Conservation (phyloP, 2,329 filamentous ascomycete genomes). For the Aureobasidium subglaciale region DNA sequence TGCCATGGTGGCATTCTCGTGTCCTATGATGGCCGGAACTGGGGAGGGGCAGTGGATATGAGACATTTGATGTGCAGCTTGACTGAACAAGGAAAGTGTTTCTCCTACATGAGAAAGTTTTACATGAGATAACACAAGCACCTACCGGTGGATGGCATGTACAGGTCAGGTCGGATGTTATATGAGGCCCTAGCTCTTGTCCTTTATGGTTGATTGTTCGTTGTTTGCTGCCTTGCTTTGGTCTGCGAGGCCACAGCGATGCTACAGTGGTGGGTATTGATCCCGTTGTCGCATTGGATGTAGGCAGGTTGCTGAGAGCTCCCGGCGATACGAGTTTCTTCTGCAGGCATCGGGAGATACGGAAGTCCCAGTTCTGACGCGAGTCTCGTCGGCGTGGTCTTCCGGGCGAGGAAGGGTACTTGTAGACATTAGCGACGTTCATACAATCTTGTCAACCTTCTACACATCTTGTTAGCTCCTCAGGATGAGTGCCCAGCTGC, state of each 20-base stretch:
- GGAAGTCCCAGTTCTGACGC: neutral
- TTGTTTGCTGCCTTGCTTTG: neutral
- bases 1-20: no score
- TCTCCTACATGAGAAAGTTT: neutral
- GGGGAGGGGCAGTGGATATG: no score
- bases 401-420: neutral
- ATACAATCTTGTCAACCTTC: neutral
- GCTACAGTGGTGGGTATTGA: no score
- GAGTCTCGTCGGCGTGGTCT: neutral
- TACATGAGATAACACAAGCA: neutral
- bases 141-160: neutral
- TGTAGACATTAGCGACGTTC: neutral
- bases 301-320: neutral
- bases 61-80: neutral
- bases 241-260: neutral
- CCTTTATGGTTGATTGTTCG: neutral
- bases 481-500: neutral
- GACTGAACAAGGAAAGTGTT: neutral
- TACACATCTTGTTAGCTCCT: neutral
- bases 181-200: neutral
- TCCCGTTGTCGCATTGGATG: neutral
- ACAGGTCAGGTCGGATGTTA: neutral
- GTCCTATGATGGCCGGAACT: no score
- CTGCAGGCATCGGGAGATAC: no score
- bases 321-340: neutral